Evolutionary conservation across 2,329 filamentous ascomycete genomes (phyloP), one percentile per base, ranked within the genome.

Genomic region (Aplosporella prunicola): DNA sequence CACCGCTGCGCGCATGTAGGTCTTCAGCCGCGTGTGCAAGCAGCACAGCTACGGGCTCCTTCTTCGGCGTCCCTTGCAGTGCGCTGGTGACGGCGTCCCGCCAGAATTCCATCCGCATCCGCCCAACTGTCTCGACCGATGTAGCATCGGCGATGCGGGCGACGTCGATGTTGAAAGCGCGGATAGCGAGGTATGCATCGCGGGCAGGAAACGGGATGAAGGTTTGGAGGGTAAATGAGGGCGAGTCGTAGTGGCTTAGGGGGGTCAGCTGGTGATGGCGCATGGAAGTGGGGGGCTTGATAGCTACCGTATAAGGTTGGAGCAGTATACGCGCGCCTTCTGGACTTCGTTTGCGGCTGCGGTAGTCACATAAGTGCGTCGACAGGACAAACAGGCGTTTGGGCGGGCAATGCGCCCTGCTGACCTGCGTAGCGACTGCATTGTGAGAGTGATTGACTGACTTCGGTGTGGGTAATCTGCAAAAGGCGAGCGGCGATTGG

Each of bases 61-160:
- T 85, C 1, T 88, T 87, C 1, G 91, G 88, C 1, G 69, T 67
- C 20, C 82, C 82, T 2, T 80, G 71, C 43, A 95, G 81, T 1
- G 84, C 82, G 43, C 80, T 79, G 37, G 80, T 74, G 35, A 98
- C 67, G 4, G 84, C 78, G 50, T 96, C 88, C 33, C 84, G 77
- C 84, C 91, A 96, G 67, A 96, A 96, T 58, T 94, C 85, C 61
- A 94, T 80, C 46, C 91, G 86, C 71, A 96, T 78, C 35, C 80
- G 71, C 33, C 86, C 89, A 43, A 96, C 83, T 4, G 80, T 81
- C n/a, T 83, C 77, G 43, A 82, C 91, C 31, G 84, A 91, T 14
- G 91, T 88, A 9, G 83, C 78, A 61, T 96, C 89, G 40, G 91
- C 86, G 44, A 96, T 82, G 40, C 84, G 76, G 29, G 89, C 84